Evolutionary conservation across 2,329 filamentous ascomycete species (phyloP), one percentile per base, ranked within the genome.

Genomic region (Botrytis paeoniae): DNA sequence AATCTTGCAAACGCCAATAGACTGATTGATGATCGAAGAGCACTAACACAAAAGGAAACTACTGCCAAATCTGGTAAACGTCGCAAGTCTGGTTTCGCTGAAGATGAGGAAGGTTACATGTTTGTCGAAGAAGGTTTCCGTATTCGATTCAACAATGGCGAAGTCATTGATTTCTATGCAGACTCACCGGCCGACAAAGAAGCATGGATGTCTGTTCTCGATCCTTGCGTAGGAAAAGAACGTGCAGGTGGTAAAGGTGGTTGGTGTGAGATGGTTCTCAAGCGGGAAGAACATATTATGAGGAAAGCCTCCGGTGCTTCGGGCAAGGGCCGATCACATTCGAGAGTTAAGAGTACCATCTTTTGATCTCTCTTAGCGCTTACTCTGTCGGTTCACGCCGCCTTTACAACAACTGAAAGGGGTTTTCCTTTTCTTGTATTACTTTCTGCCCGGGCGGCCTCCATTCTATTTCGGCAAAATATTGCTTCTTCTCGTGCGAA

Each of bases 101-200:
- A 98, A 82, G 96, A 99, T 77, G 96, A 99, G 83, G 96, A 99
- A 81, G 96, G 96, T 60, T 99, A 99, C 85, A 97, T 98, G 93
- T 99, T 99, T 82, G 95, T 99, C 70, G 96, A 99, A 82, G 96
- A 99, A 82, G 96, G 96, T 4, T 99, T 99, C 91, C 93, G 96
- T 59, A 97, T 99, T 81, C 94, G 95, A 73, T 99, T 99, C 83
- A 97, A 93, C 81, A 99, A 99, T 80, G 96, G 96, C 75, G 96
- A 99, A 84, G 91, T 97, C 76, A 99, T 99, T 81, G 95, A 78
- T 43, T 79, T 79, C 63, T 99, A 99, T 81, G 96, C 90, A 43
- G 95, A 98, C 82, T 95, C 90, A 45, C 89, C 91, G 2, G 89
- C 89, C 57, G 92, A 96, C 80, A 99, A 98, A 84, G 93, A 97